Conservation (phyloP, 345 rosid genomes). For the Hibiscus trionum region DNA sequence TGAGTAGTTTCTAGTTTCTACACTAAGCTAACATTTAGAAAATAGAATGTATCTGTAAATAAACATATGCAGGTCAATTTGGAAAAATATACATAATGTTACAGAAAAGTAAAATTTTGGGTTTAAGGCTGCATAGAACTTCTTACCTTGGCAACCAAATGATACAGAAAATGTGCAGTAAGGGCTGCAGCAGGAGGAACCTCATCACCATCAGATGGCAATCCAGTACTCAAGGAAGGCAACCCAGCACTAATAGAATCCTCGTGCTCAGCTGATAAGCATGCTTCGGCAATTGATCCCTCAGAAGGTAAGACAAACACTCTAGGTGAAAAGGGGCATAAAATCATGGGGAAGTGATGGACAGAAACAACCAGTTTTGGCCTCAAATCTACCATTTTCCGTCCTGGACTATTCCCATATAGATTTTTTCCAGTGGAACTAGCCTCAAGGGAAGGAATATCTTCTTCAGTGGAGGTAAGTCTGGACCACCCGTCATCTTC, state of each 20-base stretch:
- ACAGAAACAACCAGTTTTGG: slow-evolving; percentile 54
- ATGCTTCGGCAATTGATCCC: slow-evolving; percentile 88
- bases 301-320: slow-evolving; percentile 90
- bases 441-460: slow-evolving; percentile 31
- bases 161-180: slow-evolving; percentile 88
- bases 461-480: slow-evolving; percentile 46
- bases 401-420: slow-evolving; percentile 22
- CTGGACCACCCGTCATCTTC: slow-evolving; percentile 62
- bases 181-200: slow-evolving; percentile 79
- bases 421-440: slow-evolving; percentile 27
- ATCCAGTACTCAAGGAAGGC: slow-evolving; percentile 70
- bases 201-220: slow-evolving; percentile 60
- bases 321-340: slow-evolving; percentile 80
- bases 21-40: not conserved
- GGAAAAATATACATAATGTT: not conserved
- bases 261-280: slow-evolving; percentile 53
- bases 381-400: slow-evolving; percentile 30
- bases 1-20: slow-evolving; percentile 2
- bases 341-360: slow-evolving; percentile 78
- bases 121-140: slow-evolving; percentile 7
- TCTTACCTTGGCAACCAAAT: slow-evolving; percentile 74
- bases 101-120: not conserved
- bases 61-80: not conserved
- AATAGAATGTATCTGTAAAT: not conserved
- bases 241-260: slow-evolving; percentile 81